These are phyloP conservation scores for Amaranthus cruentus DNA, from an alignment of 148 eudicot species.

Conservation along the genomic window DNA sequence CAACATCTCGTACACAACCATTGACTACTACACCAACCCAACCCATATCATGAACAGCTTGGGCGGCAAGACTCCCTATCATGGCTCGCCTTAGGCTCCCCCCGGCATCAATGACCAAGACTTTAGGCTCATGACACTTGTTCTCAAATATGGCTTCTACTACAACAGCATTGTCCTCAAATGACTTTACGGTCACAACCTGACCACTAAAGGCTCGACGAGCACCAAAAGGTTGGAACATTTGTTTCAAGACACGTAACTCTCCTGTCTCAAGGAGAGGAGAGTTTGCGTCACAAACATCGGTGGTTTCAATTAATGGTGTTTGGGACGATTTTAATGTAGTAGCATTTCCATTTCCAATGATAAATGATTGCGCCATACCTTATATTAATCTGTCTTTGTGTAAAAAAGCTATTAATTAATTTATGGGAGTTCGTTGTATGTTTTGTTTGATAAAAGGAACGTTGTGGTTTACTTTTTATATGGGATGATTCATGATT, in stretches of 20 bases:
- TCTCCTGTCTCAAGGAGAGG: slow-evolving; percentile 9
- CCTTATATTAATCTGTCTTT: too few species aligned
- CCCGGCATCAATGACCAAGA: slow-evolving; percentile 18
- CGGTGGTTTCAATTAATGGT: slow-evolving; percentile 9
- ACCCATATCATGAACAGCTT: slow-evolving; percentile 16
- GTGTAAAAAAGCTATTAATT: too few species aligned
- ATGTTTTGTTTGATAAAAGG: too few species aligned
- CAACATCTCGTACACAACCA: slow-evolving; percentile 18
- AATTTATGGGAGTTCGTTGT: too few species aligned
- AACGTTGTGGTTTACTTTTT: too few species aligned
- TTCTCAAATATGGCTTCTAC: not conserved
- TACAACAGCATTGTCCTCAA: slow-evolving; percentile 9
- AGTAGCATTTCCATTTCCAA: not conserved
- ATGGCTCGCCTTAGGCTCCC: slow-evolving; percentile 20
- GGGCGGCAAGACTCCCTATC: slow-evolving; percentile 16
- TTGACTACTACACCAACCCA: slow-evolving; percentile 21
- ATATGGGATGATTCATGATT: too few species aligned
- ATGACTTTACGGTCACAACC: slow-evolving; percentile 20
- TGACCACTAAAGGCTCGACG: slow-evolving; percentile 14
- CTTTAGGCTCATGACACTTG: not conserved
- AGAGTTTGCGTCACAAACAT: slow-evolving; percentile 20
- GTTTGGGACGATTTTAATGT: not conserved
- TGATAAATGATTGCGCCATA: not conserved
- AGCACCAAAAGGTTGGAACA: slow-evolving; percentile 9
- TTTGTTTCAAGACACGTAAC: slow-evolving; percentile 6